Percentiles rank a stretch among this genome's conserved stretches.
Evolutionary conservation across 2,329 filamentous ascomycete species (phyloP).

Genomic region (Aspergillus sp.): DNA sequence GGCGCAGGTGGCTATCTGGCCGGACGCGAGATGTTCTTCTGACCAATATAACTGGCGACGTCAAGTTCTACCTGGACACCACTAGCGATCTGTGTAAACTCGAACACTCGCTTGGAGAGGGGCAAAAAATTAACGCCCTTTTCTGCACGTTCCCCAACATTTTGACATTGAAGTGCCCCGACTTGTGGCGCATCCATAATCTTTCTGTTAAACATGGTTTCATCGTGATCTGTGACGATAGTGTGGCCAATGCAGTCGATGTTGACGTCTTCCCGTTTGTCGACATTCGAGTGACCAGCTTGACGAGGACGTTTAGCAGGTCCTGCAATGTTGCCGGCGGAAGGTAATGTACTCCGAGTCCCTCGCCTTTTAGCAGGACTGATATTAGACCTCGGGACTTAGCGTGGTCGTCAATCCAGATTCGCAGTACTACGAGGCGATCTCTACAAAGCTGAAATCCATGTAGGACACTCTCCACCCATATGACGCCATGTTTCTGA

Average conservation of each 20-base stretch:
- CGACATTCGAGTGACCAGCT: conserved; percentile 1
- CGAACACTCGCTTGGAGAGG: not conserved
- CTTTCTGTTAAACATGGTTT: conserved; percentile 4
- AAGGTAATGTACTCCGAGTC: not conserved
- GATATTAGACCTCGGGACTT: too few species aligned
- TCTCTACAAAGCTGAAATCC: not conserved
- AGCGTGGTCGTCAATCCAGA: not conserved
- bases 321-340: conserved; percentile 11
- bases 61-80: not conserved
- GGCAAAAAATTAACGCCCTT: not conserved
- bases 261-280: conserved; percentile 2
- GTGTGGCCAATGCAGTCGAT: not conserved
- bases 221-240: conserved; percentile 10
- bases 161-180: not conserved
- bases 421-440: not conserved
- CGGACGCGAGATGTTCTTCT: not conserved
- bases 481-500: not conserved
- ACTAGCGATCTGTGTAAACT: not conserved
- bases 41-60: not conserved
- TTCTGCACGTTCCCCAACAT: conserved; percentile 12
- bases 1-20: not conserved
- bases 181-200: not conserved
- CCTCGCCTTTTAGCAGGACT: too few species aligned
- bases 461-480: not conserved
- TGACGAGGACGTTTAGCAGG: conserved; percentile 14